phyloP scores from a whole-genome alignment of 306 rosid genomes.

The Dalbergia cochinchinensis region DNA sequence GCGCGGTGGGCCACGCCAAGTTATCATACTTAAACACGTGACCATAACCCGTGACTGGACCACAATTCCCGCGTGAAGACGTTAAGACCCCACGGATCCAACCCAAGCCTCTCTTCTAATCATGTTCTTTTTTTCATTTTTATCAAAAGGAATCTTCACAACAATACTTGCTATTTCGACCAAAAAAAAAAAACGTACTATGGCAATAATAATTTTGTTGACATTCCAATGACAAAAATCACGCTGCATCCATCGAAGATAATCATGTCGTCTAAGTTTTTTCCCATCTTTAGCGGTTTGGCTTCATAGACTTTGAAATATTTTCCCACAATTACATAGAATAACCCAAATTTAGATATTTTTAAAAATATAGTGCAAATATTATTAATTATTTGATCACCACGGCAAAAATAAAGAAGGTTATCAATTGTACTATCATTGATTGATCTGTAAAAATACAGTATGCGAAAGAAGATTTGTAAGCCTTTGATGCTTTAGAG shows the following conservation, averaged over 20 bases:
- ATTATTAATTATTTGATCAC: neutral
- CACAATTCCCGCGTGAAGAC: slow-evolving; percentile 62
- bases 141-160: neutral
- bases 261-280: slow-evolving; percentile 6
- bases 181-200: neutral
- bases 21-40: slow-evolving; percentile 11
- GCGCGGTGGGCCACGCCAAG: slow-evolving; percentile 12
- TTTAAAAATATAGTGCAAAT: neutral
- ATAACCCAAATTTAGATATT: neutral
- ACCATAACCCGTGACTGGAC: slow-evolving; percentile 48
- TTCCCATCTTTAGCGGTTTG: neutral
- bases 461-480: neutral
- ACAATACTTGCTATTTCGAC: no score
- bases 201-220: slow-evolving; percentile 3
- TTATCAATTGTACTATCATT: neutral
- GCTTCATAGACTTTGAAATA: neutral
- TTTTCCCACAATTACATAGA: neutral
- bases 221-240: slow-evolving; percentile 6
- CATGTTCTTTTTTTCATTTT: neutral
- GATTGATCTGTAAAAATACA: neutral
- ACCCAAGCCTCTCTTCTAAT: neutral
- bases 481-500: neutral
- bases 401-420: neutral
- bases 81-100: slow-evolving; percentile 31
- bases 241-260: slow-evolving; percentile 36